Conservation (phyloP, 495 filamentous ascomycete species). For the Xylaria longipes region DNA sequence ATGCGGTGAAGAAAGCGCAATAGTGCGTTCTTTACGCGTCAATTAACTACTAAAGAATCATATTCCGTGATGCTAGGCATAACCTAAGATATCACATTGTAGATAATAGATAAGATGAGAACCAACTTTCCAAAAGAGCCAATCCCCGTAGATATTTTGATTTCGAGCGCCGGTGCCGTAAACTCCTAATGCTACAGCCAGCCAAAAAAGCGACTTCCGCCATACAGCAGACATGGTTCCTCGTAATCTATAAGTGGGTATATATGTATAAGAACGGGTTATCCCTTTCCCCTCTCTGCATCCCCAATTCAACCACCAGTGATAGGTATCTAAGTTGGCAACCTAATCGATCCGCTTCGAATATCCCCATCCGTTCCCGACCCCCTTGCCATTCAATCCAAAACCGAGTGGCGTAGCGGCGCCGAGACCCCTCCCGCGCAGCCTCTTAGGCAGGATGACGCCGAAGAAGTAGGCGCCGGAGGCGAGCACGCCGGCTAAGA, state of each 20-base stretch:
- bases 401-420: conserved; percentile 62
- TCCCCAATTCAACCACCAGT: neutral
- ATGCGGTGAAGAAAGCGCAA: conserved; percentile 46
- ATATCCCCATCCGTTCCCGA: conserved; percentile 64
- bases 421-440: conserved; percentile 57
- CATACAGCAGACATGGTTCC: conserved; percentile 19
- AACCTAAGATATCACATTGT: neutral
- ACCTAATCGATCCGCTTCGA: conserved; percentile 50
- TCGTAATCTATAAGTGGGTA: conserved; percentile 19
- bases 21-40: conserved; percentile 23
- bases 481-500: conserved; percentile 59
- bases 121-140: conserved; percentile 14
- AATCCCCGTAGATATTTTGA: conserved; percentile 22
- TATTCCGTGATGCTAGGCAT: neutral
- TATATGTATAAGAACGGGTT: conserved; percentile 20
- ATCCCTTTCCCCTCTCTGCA: neutral
- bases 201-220: conserved; percentile 9
- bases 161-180: neutral
- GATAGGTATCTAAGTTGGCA: neutral
- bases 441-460: conserved; percentile 61
- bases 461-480: conserved; percentile 69
- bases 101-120: neutral
- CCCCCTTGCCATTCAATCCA: conserved; percentile 48
- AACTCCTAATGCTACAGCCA: conserved; percentile 25
- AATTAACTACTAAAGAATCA: neutral